Evolutionary conservation across 306 rosid species (phyloP), one percentile per base, ranked within the genome.

Genomic region (Myrica gale): DNA sequence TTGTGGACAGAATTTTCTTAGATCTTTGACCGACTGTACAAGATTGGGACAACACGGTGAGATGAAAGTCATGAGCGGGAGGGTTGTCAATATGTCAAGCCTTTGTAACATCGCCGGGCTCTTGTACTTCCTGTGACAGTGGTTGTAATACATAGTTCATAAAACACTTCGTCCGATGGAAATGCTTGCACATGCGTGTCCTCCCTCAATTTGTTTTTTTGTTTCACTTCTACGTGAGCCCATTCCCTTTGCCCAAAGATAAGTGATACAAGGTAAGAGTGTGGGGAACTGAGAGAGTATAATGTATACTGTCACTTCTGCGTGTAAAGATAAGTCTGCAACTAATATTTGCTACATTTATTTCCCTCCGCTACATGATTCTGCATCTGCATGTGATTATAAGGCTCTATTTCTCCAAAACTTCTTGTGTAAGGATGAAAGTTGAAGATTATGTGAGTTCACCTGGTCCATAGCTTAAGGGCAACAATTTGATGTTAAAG

Each of bases 141-240:
- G 9, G 19, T 52, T 10, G 32, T 7, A 26, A 23, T 58, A 5
- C 2, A 23, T 23, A 23, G 8, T 58, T 11, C 20, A 26, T 5
- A 60, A 2, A 3, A 23, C 9, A 48, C 12, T 45, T 42, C 76
- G 52, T 42, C 12, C 54, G 43, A 73, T 42, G 16, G 52, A 6
- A 50, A 12, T 46, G 72, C 65, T 19, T 39, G 52, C 43, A 63
- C 72, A 48, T 75, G 78, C 78, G 12, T 47, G 9, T 44, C 12
- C 44, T 45, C 7, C 8, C 15, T 57, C 10, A 12, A 0, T 41
- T 47, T 32, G 2, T 52, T 37, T 73, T 37, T 53, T 65, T 4
- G 3, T 61, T 4, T 5, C 1, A 3, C 46, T 65, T 23, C 9
- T 7, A 8, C 19, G 15, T 39, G 41, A 50, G 23, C 61, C 39